These are phyloP conservation scores for Paradendryphiella salina DNA, from an alignment of 2,329 filamentous ascomycete genomes.

Conservation along the genomic window DNA sequence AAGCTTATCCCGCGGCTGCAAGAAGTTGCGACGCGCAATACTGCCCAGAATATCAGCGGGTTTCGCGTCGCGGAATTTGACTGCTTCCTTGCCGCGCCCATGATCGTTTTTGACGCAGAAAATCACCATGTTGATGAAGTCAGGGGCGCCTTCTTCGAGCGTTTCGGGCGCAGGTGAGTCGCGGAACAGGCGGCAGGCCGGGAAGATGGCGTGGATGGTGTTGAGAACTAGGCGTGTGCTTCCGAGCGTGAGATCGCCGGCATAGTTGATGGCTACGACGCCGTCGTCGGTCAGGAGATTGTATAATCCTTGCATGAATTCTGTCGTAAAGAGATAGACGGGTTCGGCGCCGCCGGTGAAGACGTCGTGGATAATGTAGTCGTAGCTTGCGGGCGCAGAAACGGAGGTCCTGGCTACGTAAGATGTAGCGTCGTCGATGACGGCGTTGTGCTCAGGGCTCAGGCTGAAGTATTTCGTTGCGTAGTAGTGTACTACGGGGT, in stretches of 20 bases:
- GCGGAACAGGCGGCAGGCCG: slow-evolving; percentile 87
- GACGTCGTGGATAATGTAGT: slow-evolving; percentile 97
- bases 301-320: slow-evolving; percentile 75
- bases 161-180: slow-evolving; percentile 65
- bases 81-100: slow-evolving; percentile 39
- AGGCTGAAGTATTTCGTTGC: slow-evolving; percentile 82
- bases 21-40: slow-evolving; percentile 67
- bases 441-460: slow-evolving; percentile 73
- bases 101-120: slow-evolving; percentile 75
- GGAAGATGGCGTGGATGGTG: slow-evolving; percentile 81
- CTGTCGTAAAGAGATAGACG: slow-evolving; percentile 79
- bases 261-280: slow-evolving; percentile 93
- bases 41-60: slow-evolving; percentile 72
- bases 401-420: slow-evolving; percentile 62
- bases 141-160: slow-evolving; percentile 45
- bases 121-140: slow-evolving; percentile 96
- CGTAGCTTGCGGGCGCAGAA: slow-evolving; percentile 58
- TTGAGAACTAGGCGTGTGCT: slow-evolving; percentile 77
- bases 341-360: slow-evolving; percentile 97
- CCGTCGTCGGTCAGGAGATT: slow-evolving; percentile 75
- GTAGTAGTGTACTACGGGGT: slow-evolving; percentile 83
- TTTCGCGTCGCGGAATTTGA: slow-evolving; percentile 69
- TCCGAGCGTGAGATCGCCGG: slow-evolving; percentile 79
- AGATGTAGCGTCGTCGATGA: slow-evolving; percentile 79
- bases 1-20: slow-evolving; percentile 74